Base-by-base conservation (phyloP, 1,284 basidiomycete species). In the Boletus semigastroideus region DNA sequence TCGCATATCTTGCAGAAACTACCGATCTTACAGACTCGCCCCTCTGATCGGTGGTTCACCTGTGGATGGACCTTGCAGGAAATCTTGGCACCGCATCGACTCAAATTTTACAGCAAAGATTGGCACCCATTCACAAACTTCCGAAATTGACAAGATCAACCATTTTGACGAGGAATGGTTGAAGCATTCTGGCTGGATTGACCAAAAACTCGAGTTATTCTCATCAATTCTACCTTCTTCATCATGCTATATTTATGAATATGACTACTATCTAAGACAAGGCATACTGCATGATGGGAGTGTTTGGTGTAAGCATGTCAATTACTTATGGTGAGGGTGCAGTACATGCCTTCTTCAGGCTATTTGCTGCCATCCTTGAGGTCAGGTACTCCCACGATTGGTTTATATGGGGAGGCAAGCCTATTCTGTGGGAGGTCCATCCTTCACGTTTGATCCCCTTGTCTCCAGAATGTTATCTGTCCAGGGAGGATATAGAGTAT, bases 11-110 rank as follows among this genome's bases (percentile, higher is more conserved):
- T 16, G 17, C 47, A 11, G 22, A 25, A 30, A 48, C 13, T 3
- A 12, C 3, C 8, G 17, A 22, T 6, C 38, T 48, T 5, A 30
- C 9, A 14, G 20, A 41, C 14, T n/a, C n/a, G 40, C 3, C 16
- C 38, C 1, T 3, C 11, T 13, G 52, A 55, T 13, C 6, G 37
- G 8, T 58, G 56, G 56, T 58, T 58, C n/a, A 50, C 48, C 1
- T 46, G 56, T 3, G 56, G 56, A 9, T 58, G 56, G 56, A 57
- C 56, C 12, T 33, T 58, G 2, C 56, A 58, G 39, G 56, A 58
- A 27, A 48, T 58, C 17, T 27, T 58, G 1, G 56, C 56, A 2
- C 48, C 56, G 0, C 39, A 14, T 1, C 28, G 10, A 3, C 12
- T 58, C 10, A 49, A 49, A 2, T 58, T 54, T 22, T 58, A 57